A percentile compares a stretch with the other conserved stretches of the same genome.
Evolutionary conservation across 306 rosid species (phyloP).

Genomic region (Mimosa pudica): DNA sequence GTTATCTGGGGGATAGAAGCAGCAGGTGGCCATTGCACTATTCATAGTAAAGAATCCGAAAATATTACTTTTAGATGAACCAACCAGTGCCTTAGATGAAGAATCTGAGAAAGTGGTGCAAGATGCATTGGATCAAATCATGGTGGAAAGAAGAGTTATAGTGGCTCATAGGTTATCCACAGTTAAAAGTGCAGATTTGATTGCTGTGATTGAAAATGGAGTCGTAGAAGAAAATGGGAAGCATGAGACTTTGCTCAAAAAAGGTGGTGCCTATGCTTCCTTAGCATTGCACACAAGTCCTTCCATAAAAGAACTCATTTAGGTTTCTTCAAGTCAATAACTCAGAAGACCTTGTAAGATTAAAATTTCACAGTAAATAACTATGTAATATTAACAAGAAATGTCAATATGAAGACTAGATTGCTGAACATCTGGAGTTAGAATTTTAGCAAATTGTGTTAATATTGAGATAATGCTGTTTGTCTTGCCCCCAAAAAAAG

Average conservation of each 20-base stretch:
- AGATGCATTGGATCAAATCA: constrained; percentile 63
- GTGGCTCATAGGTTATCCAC: constrained; percentile 76
- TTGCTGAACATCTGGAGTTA: neutral
- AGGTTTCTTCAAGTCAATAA: neutral
- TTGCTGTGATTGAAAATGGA: constrained; percentile 69
- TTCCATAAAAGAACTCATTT: constrained; percentile 6
- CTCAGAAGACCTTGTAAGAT: neutral
- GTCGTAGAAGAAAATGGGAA: constrained; percentile 57
- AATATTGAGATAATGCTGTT: too few relatives aligned
- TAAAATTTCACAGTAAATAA: neutral
- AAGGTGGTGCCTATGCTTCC: constrained; percentile 54
- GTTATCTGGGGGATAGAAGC: constrained; percentile 69
- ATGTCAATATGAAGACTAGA: neutral
- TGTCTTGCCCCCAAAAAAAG: too few relatives aligned
- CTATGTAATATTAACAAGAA: neutral
- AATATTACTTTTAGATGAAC: constrained; percentile 67
- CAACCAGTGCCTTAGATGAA: constrained; percentile 80
- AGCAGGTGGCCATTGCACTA: constrained; percentile 68
- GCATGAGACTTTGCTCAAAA: constrained; percentile 45
- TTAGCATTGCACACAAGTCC: constrained; percentile 45
- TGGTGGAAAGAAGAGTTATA: constrained; percentile 59
- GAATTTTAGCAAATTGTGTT: too few relatives aligned
- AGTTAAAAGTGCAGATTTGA: constrained; percentile 58
- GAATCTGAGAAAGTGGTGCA: constrained; percentile 76
- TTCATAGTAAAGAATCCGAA: constrained; percentile 66